phyloP scores from a whole-genome alignment of 768 basidiomycete species.

The Amyloporia xantha region DNA sequence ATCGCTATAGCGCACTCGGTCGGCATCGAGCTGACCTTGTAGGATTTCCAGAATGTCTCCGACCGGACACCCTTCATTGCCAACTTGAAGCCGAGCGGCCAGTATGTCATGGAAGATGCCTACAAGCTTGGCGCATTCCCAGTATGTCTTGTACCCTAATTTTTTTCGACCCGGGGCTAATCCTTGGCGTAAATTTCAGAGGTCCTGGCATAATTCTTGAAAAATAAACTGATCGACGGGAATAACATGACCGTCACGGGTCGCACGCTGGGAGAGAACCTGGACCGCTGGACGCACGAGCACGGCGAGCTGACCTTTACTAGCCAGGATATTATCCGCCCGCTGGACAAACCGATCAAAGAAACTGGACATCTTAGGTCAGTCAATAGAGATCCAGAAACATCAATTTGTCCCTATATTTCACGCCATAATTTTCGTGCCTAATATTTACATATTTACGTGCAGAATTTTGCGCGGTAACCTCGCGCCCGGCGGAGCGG shows the following conservation, averaged over 20 bases:
- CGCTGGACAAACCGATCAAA: conserved; percentile 85
- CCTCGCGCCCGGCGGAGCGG: conserved; percentile 91
- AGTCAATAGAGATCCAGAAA: too few species aligned
- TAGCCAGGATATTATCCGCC: conserved; percentile 81
- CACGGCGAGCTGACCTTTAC: conserved; percentile 65
- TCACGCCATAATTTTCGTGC: background rate
- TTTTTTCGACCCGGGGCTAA: too few species aligned
- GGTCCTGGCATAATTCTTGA: conserved; percentile 78
- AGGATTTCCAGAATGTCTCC: conserved; percentile 92
- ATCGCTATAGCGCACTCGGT: conserved; percentile 97
- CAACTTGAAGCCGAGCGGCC: conserved; percentile 94
- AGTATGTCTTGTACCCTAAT: conserved; percentile 54
- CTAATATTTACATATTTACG: background rate
- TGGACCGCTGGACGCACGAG: conserved; percentile 81
- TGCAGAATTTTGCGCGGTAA: conserved; percentile 86
- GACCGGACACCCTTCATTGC: conserved; percentile 93
- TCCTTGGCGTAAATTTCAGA: conserved; percentile 50
- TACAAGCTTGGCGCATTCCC: conserved; percentile 96
- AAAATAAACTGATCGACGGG: conserved; percentile 86
- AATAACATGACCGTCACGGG: conserved; percentile 90
- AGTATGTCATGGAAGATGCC: conserved; percentile 98
- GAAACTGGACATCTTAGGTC: conserved; percentile 84
- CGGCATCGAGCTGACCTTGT: conserved; percentile 79
- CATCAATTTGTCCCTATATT: too few species aligned
- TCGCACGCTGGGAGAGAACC: conserved; percentile 83